Conservation (phyloP, 2,329 filamentous ascomycete genomes). For the Exserohilum rostratum region DNA sequence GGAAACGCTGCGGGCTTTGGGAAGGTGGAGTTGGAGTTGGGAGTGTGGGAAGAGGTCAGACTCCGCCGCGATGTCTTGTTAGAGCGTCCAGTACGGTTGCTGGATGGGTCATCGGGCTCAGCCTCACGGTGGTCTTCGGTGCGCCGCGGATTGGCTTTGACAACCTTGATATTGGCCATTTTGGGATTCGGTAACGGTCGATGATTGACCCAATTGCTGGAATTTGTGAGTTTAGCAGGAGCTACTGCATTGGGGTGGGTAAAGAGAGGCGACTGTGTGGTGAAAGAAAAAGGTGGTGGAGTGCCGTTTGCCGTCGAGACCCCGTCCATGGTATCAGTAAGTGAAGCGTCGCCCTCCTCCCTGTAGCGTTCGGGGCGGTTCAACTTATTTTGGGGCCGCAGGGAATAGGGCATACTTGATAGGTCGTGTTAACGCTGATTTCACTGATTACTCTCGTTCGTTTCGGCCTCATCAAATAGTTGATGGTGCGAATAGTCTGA, state of each 20-base stretch:
- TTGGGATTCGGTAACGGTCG: background rate
- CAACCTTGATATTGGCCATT: constrained; percentile 12
- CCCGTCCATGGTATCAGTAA: background rate
- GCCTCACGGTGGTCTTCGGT: background rate
- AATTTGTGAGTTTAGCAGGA: background rate
- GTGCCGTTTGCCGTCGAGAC: background rate
- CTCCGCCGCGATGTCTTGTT: background rate
- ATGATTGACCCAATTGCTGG: background rate
- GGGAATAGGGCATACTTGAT: constrained; percentile 3
- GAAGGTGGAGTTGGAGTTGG: background rate
- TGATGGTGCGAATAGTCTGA: too few relatives aligned
- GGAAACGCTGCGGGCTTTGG: constrained; percentile 13
- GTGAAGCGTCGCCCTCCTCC: background rate
- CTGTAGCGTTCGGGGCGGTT: constrained; percentile 4
- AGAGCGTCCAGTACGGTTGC: background rate
- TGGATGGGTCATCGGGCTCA: background rate
- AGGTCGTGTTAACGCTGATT: background rate
- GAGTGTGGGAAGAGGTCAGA: background rate
- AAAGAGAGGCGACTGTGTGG: background rate
- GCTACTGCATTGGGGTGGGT: background rate
- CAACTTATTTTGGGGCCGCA: constrained; percentile 5
- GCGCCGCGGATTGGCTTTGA: background rate
- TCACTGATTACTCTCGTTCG: too few relatives aligned
- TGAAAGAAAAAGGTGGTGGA: background rate
- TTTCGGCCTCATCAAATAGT: too few relatives aligned